Evolutionary conservation across 306 rosid genomes (phyloP), one percentile per base, ranked within the genome.

Genomic region (Dryas alaskensis): DNA sequence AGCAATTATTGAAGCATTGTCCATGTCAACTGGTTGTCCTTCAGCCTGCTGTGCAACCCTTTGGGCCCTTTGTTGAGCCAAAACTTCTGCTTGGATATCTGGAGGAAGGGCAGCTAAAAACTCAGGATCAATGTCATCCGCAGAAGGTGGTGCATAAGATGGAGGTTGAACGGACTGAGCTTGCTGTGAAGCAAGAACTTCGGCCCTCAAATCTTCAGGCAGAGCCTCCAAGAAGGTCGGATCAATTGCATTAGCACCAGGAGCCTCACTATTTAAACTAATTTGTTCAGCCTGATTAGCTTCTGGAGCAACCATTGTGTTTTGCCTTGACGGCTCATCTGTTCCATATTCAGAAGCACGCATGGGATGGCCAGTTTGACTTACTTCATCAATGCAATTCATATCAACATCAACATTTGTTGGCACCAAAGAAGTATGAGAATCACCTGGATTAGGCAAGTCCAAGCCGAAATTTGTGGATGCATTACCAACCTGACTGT

Each of bases 101-200:
- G 91, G 99, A 73, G 99, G 99, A 88, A 95, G 99, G 73, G 99
- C 99, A 60, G 99, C 99, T 85, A 95, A 85, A 72, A 95, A 95
- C 78, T 95, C 99, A 0, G 99, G 99, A 78, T 95, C 99, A 86
- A 95, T 95, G 83, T 95, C 98, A 13, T 92, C 97, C 0, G 83
- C 98, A 61, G 93, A 87, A 80, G 97, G 96, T 51, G 98, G 90
- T 5, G 93, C 96, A 87, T 84, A 84, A 22, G 88, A 75, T 72
- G 99, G 92, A 73, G 98, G 93, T 61, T 90, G 99, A 83, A 89
- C 82, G 25, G 98, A 81, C 60, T 92, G 99, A 81, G 96, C 92
- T 92, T 92, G 99, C 87, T 95, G 99, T 42, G 98, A 90, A 76
- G 99, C 98, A 73, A 95, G 87, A 77, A 95, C 98, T 80, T 95